Base-by-base conservation (phyloP, 169 alveolate species). In the Babesia caballi region DNA sequence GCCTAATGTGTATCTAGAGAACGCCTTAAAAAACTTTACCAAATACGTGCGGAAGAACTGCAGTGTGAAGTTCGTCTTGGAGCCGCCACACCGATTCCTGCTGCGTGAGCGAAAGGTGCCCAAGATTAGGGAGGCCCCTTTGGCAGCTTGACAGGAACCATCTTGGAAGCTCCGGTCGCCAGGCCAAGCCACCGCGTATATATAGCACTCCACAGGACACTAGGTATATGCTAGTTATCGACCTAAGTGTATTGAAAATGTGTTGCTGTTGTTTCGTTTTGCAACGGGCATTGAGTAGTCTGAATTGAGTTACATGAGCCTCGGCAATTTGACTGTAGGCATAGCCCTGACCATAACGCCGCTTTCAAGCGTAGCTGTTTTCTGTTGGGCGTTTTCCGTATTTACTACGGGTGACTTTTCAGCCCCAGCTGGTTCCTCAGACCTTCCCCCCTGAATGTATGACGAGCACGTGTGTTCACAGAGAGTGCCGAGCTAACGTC, bases 391-490 rank as follows among this genome's bases (percentile, higher is more conserved):
- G 83, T 72, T 72, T 59, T 56, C 42, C 67, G 66, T 52, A 56
- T 72, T 38, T 72, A 35, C 74, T 56, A 52, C 74, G 67, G 51
- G 5, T 33, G 83, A 56, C 83, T 61, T 72, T 60, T 58, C 83
- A 72, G 83, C 67, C 83, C 67, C 63, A 47, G 60, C 83, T 72
- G 83, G 83, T 66, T 53, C 83, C 83, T 72, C 83, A 72, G 83
- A 72, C 83, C 83, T 72, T 72, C 83, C 83, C 83, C 83, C 57
- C 83, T 72, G 83, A 35, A 33, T 59, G 47, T 66, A 60, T 46
- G 63, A 33, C n/a, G 27, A 28, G 19, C 54, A 40, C 71, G 66
- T 38, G 28, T 47, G 83, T 56, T 41, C 52, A 38, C 83, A 72
- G 83, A 50, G 83, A 72, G 42, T 72, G 41, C 83, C 83, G 68